Percentiles rank a stretch among this genome's conserved stretches.
Evolutionary conservation across 2,329 filamentous ascomycete species (phyloP).

Genomic region (Aureobasidium sp.): DNA sequence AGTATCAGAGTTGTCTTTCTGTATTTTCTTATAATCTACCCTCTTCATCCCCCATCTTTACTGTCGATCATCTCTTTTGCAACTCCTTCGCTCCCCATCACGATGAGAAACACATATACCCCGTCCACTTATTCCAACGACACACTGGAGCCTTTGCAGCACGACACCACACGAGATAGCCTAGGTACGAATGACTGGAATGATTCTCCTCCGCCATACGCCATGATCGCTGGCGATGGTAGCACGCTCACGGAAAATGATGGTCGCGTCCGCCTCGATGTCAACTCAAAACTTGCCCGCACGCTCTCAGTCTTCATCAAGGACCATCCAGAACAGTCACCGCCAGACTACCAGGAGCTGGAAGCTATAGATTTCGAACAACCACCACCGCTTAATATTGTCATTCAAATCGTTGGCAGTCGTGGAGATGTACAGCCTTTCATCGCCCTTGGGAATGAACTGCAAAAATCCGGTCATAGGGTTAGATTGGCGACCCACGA

Average conservation of each 20-base stretch:
- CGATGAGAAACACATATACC: not conserved
- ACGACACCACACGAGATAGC: not conserved
- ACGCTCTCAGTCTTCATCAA: not conserved
- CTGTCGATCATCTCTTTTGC: no score
- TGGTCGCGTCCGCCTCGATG: not conserved
- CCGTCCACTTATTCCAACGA: not conserved
- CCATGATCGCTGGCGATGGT: not conserved
- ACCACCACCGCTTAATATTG: constrained; percentile 31
- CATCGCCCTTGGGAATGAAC: constrained; percentile 39
- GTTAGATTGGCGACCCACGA: constrained; percentile 41
- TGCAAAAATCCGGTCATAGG: constrained; percentile 40
- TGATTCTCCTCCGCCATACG: not conserved
- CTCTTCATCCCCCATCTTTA: no score
- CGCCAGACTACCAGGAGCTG: not conserved
- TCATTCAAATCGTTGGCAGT: constrained; percentile 41
- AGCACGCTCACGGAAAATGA: not conserved
- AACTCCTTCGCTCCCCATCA: not conserved
- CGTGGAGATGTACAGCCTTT: constrained; percentile 44
- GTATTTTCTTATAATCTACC: no score
- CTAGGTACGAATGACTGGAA: not conserved
- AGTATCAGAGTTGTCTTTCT: no score
- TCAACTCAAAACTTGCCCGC: not conserved
- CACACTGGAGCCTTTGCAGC: not conserved
- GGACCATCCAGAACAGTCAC: not conserved
- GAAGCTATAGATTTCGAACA: not conserved